Base-by-base conservation (phyloP, 2,329 filamentous ascomycete species). In the Arthroderma uncinatum region DNA sequence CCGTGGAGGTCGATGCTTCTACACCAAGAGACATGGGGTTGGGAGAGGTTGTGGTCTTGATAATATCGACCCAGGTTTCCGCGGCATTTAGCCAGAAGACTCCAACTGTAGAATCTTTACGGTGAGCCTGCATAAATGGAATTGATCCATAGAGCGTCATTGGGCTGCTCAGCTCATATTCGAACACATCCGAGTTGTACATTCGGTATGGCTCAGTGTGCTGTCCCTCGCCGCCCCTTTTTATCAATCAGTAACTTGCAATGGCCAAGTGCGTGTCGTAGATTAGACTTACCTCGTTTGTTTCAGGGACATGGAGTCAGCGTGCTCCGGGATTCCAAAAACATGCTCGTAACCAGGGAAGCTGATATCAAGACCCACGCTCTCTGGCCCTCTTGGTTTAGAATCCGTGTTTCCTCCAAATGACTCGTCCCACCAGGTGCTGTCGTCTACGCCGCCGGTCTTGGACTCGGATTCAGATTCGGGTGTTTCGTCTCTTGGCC, bases 141-240 rank as follows among this genome's bases (percentile, higher is more conserved):
- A 98, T 97, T 6, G 90, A 78, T n/a, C 93, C 93, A 67, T 98
- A 98, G 1, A 98, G 79, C 0, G 93, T 97, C 93, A 98, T 98
- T 0, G 93, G 91, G 71, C 90, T 97, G 72, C 97, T 88, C 65
- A 96, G 81, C 65, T 95, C 85, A 71, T 98, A 98, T 74, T 98
- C 93, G 65, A 98, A 98, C 9, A 98, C 93, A 70, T 98, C 93
- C 33, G 89, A 82, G 71, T 98, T 98, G 76, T 96, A 96, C 71
- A 98, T 74, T 37, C 93, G 83, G 74, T 98, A 98, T 0, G 93
- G 93, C 61, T 98, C 89, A 8, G 80, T 78, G 71, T 93, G 89
- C 65, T 89, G 88, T 60, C 87, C 89, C 19, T 89, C 82, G 23
- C 90, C 90, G 55, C 92, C 93, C 56, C 78, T 79, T 58, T 48